Conservation (phyloP, 257 asterid species). For the Cinchona pubescens region DNA sequence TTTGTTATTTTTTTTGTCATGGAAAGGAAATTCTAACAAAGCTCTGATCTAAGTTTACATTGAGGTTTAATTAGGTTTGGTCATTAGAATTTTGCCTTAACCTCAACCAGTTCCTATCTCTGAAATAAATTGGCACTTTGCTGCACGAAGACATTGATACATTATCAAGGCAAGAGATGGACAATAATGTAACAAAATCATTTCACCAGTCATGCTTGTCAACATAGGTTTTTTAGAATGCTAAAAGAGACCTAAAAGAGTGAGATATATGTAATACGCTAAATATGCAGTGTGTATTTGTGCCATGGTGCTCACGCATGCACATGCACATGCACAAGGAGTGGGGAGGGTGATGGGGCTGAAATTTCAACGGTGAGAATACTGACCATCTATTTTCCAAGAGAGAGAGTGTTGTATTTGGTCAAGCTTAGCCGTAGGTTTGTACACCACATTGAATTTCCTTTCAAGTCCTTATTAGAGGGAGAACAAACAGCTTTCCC, state of each 20-base stretch:
- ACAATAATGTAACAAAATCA: background rate
- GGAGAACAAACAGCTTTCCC: constrained; percentile 32
- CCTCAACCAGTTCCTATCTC: constrained; percentile 29
- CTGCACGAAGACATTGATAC: constrained; percentile 24
- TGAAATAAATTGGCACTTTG: constrained; percentile 26
- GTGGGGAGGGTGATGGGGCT: background rate
- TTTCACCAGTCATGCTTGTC: background rate
- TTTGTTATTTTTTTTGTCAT: constrained; percentile 17
- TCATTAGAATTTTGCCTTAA: constrained; percentile 19
- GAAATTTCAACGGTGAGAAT: background rate
- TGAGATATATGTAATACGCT: background rate
- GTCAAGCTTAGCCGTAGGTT: constrained; percentile 72
- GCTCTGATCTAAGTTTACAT: constrained; percentile 17
- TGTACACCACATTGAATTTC: constrained; percentile 47
- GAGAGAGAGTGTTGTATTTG: constrained; percentile 52
- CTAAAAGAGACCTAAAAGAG: background rate
- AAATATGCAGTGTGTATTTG: background rate
- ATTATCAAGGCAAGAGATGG: background rate
- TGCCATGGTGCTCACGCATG: background rate
- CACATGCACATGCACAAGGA: background rate
- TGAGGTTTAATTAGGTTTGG: constrained; percentile 25
- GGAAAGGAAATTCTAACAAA: constrained; percentile 14
- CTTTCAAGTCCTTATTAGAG: constrained; percentile 29
- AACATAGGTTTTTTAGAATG: no score
- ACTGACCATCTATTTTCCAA: constrained; percentile 72